Evolutionary conservation across 345 rosid species (phyloP).

Genomic region (Corchorus olitorius): DNA sequence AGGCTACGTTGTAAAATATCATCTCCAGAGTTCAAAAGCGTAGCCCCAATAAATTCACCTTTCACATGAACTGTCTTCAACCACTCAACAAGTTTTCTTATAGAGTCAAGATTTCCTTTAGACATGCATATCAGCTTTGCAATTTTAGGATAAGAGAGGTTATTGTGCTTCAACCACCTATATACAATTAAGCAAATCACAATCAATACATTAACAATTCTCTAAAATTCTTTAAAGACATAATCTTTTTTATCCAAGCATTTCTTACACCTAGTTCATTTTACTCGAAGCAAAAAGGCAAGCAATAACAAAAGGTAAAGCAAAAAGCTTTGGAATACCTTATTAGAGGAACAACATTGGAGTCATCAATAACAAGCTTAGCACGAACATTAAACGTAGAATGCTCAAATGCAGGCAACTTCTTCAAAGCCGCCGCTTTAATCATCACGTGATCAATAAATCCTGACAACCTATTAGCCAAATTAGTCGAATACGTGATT

Average conservation of each 20-base stretch:
- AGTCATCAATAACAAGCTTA: constrained; percentile 56
- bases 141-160: constrained; percentile 68
- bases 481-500: constrained; percentile 74
- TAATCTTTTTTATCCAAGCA: background rate
- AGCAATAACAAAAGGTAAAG: background rate
- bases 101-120: constrained; percentile 65
- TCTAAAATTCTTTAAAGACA: background rate
- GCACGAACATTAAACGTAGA: constrained; percentile 64
- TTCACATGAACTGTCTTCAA: constrained; percentile 75
- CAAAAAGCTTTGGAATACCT: constrained; percentile 42
- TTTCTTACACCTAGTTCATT: background rate
- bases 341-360: constrained; percentile 70
- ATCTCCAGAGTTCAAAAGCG: constrained; percentile 62
- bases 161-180: constrained; percentile 96
- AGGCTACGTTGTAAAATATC: constrained; percentile 52
- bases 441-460: constrained; percentile 80
- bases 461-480: constrained; percentile 50
- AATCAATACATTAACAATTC: constrained; percentile 11
- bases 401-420: constrained; percentile 47
- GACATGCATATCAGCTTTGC: constrained; percentile 72
- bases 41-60: constrained; percentile 72
- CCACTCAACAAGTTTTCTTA: constrained; percentile 62
- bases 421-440: constrained; percentile 79
- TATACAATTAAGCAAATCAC: constrained; percentile 23
- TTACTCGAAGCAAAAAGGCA: background rate